Evolutionary conservation across 345 rosid genomes (phyloP).

Genomic region (Carallia brachiata): DNA sequence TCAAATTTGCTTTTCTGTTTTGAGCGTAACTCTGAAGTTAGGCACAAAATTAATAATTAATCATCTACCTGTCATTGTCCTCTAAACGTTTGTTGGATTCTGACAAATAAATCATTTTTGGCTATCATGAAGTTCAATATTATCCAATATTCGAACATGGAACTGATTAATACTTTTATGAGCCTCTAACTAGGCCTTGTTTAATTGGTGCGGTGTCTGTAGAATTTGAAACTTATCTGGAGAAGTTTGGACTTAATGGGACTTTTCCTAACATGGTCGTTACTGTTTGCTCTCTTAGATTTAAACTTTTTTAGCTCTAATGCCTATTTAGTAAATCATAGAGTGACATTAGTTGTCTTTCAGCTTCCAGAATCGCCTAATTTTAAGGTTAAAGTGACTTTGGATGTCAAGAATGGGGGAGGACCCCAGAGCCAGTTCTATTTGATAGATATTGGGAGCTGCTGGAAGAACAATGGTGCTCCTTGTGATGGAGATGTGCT

Average conservation of each 20-base stretch:
- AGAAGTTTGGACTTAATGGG: not conserved
- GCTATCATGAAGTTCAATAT: not conserved
- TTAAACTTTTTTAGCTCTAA: not conserved
- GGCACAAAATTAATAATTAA: slow-evolving; percentile 1
- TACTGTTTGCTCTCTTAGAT: not conserved
- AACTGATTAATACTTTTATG: not conserved
- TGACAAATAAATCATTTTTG: too few species aligned
- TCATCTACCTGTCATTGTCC: too few species aligned
- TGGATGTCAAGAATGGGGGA: slow-evolving; percentile 34
- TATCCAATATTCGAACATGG: not conserved
- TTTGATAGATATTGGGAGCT: slow-evolving; percentile 38
- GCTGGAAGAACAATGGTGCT: slow-evolving; percentile 35
- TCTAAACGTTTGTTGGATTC: too few species aligned
- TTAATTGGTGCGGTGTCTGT: not conserved
- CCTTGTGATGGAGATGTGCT: slow-evolving; percentile 32
- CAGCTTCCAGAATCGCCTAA: slow-evolving; percentile 53
- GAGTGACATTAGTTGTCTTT: not conserved
- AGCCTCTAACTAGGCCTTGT: not conserved
- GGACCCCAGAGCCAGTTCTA: slow-evolving; percentile 35
- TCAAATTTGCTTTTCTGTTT: not conserved
- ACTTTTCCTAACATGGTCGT: not conserved
- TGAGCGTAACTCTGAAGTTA: slow-evolving; percentile 11
- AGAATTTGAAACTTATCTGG: not conserved
- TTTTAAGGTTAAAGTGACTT: slow-evolving; percentile 32
- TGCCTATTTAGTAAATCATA: not conserved